Conservation (phyloP, 2,329 filamentous ascomycete species). For the Aspergillus fructus region DNA sequence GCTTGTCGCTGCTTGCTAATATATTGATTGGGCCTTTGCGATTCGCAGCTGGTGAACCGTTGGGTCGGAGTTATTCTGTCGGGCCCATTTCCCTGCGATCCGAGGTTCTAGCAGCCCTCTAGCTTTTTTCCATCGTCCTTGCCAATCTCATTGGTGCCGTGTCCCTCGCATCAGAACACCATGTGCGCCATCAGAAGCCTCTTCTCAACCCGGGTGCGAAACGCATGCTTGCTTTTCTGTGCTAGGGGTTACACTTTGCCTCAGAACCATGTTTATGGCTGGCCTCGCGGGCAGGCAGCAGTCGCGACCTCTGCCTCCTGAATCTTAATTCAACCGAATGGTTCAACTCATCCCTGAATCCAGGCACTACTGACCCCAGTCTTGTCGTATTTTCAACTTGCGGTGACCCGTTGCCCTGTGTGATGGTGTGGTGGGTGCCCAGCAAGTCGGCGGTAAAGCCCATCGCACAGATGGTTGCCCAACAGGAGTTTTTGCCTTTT, state of each 20-base stretch:
- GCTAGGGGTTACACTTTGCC: constrained; percentile 12
- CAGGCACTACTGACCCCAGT: no score
- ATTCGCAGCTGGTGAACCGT: constrained; percentile 10
- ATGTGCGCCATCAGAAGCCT: background rate
- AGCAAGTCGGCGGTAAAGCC: constrained; percentile 33
- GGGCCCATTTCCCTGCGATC: constrained; percentile 3
- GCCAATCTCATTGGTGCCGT: no score
- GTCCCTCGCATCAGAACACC: no score
- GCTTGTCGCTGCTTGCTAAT: background rate
- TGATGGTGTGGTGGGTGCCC: constrained; percentile 32
- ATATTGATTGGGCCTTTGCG: background rate
- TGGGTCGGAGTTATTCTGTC: background rate
- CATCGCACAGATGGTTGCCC: constrained; percentile 23
- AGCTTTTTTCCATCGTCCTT: background rate
- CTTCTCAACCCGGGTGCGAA: background rate
- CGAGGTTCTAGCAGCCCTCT: constrained; percentile 2
- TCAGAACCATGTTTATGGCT: background rate
- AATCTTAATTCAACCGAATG: no score
- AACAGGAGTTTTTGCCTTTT: constrained; percentile 17
- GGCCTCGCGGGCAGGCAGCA: no score
- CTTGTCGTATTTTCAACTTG: constrained; percentile 10
- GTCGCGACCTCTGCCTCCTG: no score
- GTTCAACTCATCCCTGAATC: no score
- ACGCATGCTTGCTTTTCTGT: background rate
- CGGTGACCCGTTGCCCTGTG: constrained; percentile 11